Conservation (phyloP, 768 basidiomycete species). For the Boletus vinaceobasis region DNA sequence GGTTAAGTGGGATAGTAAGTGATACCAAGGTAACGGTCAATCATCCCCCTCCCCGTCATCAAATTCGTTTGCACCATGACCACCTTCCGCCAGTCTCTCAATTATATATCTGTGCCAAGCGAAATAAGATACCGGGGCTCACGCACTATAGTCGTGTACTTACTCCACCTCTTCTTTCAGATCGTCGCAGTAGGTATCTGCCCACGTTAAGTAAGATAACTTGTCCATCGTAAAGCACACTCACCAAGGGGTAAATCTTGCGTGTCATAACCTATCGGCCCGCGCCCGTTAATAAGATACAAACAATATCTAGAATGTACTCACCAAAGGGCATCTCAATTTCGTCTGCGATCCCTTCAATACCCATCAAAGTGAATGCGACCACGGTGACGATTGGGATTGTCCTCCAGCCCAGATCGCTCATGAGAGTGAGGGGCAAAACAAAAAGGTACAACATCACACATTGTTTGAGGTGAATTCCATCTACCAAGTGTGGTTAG, state of each 20-base stretch:
- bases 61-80: conserved; percentile 65
- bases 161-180: conserved; percentile 82
- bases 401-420: conserved; percentile 79
- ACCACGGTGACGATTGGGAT: conserved; percentile 84
- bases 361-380: conserved; percentile 89
- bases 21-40: conserved; percentile 32
- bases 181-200: conserved; percentile 83
- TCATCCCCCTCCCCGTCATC: conserved; percentile 85
- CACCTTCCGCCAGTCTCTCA: conserved; percentile 67
- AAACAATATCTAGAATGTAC: conserved; percentile 12
- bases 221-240: conserved; percentile 11
- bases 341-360: conserved; percentile 93
- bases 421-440: conserved; percentile 81
- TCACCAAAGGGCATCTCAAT: conserved; percentile 94
- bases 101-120: conserved; percentile 55
- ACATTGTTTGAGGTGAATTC: conserved; percentile 92
- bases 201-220: background rate
- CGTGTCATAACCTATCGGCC: conserved; percentile 50
- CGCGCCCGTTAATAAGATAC: background rate
- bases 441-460: conserved; percentile 91
- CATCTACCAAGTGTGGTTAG: conserved; percentile 44
- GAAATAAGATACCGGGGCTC: conserved; percentile 6
- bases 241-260: conserved; percentile 74
- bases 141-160: conserved; percentile 27
- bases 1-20: background rate